These are phyloP conservation scores for Lycium barbarum DNA, from an alignment of 257 asterid species.

Conservation along the genomic window DNA sequence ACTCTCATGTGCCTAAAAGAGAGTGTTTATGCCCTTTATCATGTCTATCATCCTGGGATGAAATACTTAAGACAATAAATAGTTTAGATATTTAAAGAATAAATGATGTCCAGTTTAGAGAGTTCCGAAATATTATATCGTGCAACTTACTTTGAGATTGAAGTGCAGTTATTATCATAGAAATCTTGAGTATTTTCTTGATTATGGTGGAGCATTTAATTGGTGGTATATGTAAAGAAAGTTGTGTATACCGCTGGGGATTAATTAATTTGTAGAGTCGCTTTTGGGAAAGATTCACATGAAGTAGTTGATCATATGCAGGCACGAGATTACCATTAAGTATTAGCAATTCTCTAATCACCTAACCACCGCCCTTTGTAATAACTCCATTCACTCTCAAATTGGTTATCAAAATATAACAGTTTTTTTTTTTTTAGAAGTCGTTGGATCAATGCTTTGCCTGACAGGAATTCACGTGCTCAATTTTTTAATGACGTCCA, in stretches of 20 bases:
- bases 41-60: too few relatives aligned
- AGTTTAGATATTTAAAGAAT: too few relatives aligned
- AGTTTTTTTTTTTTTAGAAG: background rate
- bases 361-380: constrained; percentile 5
- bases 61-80: too few relatives aligned
- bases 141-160: too few relatives aligned
- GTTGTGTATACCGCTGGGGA: background rate
- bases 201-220: too few relatives aligned
- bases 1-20: too few relatives aligned
- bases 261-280: background rate
- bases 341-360: constrained; percentile 7
- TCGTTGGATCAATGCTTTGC: constrained; percentile 6
- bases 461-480: constrained; percentile 15
- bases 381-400: background rate
- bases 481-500: background rate
- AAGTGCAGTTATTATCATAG: too few relatives aligned
- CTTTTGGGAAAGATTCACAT: constrained; percentile 6
- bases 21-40: too few relatives aligned
- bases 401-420: background rate
- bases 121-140: too few relatives aligned
- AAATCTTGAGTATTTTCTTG: too few relatives aligned
- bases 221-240: constrained; percentile 35
- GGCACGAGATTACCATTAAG: constrained; percentile 27
- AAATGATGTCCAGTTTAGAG: too few relatives aligned
- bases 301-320: constrained; percentile 10